Conservation (phyloP, 202 grass and related monocot species). For the Schoenoplectus tabernaemontani region DNA sequence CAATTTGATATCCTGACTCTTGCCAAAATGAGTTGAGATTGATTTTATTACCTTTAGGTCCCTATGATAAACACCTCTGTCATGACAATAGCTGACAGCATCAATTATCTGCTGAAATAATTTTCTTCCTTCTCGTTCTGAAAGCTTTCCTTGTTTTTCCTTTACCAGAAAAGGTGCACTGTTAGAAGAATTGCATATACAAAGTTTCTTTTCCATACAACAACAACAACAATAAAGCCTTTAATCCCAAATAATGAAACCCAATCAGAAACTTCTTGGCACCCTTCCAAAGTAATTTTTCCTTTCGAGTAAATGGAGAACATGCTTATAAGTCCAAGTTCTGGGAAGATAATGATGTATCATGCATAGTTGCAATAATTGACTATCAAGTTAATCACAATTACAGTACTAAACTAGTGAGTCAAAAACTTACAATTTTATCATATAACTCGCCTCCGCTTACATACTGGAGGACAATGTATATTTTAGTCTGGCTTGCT, state of each 20-base stretch:
- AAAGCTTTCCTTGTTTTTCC: conserved; percentile 58
- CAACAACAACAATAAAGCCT: no score
- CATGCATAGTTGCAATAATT: background rate
- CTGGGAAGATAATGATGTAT: background rate
- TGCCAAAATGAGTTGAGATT: background rate
- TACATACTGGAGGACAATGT: conserved; percentile 78
- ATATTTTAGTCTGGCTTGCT: conserved; percentile 88
- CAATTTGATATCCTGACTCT: background rate
- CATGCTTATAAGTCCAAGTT: background rate
- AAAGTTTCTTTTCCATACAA: background rate
- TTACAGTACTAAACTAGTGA: background rate
- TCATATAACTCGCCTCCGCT: conserved; percentile 75
- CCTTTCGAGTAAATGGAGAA: background rate
- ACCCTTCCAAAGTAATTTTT: background rate
- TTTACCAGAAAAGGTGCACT: background rate
- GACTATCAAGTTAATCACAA: background rate
- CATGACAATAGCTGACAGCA: conserved; percentile 80
- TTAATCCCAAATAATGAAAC: no score
- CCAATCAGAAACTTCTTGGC: background rate
- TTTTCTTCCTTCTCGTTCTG: conserved; percentile 65
- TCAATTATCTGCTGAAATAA: conserved; percentile 94
- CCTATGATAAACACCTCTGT: conserved; percentile 85
- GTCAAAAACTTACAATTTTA: conserved; percentile 52
- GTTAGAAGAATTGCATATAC: conserved; percentile 1
- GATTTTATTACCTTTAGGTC: conserved; percentile 68